Base-by-base conservation (phyloP, 352 stramenopile genomes). In the Globisporangium uncinulatum region DNA sequence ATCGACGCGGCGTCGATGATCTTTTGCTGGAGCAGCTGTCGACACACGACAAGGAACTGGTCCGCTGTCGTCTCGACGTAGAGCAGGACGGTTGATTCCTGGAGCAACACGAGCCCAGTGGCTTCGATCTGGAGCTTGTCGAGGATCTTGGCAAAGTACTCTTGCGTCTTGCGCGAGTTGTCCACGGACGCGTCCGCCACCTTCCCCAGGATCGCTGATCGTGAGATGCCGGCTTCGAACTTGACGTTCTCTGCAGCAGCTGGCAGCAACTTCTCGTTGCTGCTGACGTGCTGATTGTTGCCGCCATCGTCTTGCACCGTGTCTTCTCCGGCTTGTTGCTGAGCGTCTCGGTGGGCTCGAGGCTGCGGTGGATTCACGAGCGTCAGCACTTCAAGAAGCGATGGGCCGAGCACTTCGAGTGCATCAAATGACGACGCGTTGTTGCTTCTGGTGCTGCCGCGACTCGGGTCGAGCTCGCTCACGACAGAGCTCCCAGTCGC, bases 1-100 rank as follows among this genome's bases (percentile, higher is more conserved):
- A 89, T 71, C 1, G 63, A 72, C 17, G 42, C 51, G 15, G 56
- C 61, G 11, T 87, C 70, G 14, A 86, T 58, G 20, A 83, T 65
- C 13, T 51, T 63, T 39, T 76, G 66, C 17, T 65, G 65, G 42
- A 56, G 49, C 21, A 87, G 58, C 48, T 79, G 69, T 31, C 66
- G 60, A 6, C 76, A 69, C 41, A 87, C 54, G 32, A 59, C 17
- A n/a, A 83, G 54, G 39, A 89, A 85, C 29, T 86, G 69, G 45
- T 86, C 76, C 1, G 76, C 58, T 0, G 69, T 78, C 29, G 74
- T 84, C 66, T 89, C 79, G 3, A 89, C 63, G 53, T 85, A 79
- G 31, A 89, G 61, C 8, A 86, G 51, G 37, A 86, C 48, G 0
- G 68, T 76, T 9, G 65, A 58, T 4, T 90, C 76, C 34, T 86